phyloP scores from a whole-genome alignment of 108 stramenopile species.

The Cafeteria roenbergensis region DNA sequence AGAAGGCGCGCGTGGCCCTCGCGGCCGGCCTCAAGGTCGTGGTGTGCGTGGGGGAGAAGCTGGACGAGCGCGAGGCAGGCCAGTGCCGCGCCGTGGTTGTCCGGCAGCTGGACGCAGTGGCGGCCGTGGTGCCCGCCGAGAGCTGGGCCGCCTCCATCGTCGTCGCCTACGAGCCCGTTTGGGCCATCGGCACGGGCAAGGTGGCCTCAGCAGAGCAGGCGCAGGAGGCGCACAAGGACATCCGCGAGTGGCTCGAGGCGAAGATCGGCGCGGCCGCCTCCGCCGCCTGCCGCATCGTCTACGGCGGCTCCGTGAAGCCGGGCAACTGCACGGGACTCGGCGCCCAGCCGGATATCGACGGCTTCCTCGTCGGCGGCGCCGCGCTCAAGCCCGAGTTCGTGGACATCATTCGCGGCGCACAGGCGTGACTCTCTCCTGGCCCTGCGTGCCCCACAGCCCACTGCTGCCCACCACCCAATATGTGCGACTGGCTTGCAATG shows the following conservation, averaged over 20 bases:
- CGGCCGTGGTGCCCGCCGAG: conserved; percentile 46
- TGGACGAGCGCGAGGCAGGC: conserved; percentile 83
- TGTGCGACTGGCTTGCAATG: too few species aligned
- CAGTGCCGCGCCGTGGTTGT: conserved; percentile 71
- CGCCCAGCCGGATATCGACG: conserved; percentile 89
- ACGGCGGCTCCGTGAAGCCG: conserved; percentile 90
- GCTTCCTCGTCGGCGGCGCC: conserved; percentile 97
- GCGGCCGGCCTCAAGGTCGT: conserved; percentile 89
- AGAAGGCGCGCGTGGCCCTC: conserved; percentile 84
- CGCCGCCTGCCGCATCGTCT: conserved; percentile 68
- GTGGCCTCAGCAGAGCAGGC: conserved; percentile 99
- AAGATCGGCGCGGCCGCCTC: conserved; percentile 74
- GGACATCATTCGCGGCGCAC: too few species aligned
- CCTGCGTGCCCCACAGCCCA: too few species aligned
- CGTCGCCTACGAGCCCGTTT: conserved; percentile 86
- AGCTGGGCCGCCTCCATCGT: conserved; percentile 86
- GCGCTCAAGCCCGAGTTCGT: conserved; percentile 90
- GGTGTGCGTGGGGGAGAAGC: conserved; percentile 94
- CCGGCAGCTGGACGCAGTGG: conserved; percentile 63
- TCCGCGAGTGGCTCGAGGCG: conserved; percentile 72
- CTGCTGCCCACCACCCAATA: too few species aligned
- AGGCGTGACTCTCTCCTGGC: too few species aligned
- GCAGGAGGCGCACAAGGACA: conserved; percentile 83
- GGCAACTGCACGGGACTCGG: conserved; percentile 80
- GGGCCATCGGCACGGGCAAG: conserved; percentile 94